Evolutionary conservation across 1,284 basidiomycete genomes (phyloP).

Genomic region (Ustilago vetiveriae): DNA sequence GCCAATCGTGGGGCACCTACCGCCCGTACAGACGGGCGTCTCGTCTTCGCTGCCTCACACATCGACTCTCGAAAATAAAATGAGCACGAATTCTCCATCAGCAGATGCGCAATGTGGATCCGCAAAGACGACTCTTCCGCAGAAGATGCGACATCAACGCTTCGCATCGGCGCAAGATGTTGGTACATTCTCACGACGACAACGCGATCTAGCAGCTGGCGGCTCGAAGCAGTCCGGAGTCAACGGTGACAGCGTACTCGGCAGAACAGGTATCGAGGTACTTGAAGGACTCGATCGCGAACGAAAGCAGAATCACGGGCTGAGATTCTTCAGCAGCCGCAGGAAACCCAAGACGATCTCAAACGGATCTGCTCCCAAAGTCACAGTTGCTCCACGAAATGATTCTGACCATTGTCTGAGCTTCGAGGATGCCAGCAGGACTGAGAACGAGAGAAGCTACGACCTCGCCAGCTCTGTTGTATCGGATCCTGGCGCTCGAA

Average conservation of each 20-base stretch:
- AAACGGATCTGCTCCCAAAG: background rate
- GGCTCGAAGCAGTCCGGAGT: background rate
- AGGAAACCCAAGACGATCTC: constrained; percentile 30
- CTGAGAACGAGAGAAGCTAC: background rate
- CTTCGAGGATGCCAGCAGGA: constrained; percentile 6
- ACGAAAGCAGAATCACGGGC: constrained; percentile 16
- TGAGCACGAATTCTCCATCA: constrained; percentile 5
- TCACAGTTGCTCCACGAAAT: background rate
- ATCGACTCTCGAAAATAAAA: constrained; percentile 9
- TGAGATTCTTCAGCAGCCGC: constrained; percentile 22
- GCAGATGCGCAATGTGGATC: background rate
- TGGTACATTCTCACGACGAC: constrained; percentile 8
- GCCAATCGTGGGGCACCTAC: background rate
- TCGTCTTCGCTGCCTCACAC: constrained; percentile 48
- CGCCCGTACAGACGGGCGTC: background rate
- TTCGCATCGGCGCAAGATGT: constrained; percentile 34
- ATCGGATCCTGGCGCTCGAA: constrained; percentile 31
- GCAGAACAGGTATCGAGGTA: constrained; percentile 54
- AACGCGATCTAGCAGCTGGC: background rate
- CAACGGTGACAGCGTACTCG: constrained; percentile 22
- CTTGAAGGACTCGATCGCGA: constrained; percentile 48
- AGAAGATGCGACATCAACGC: constrained; percentile 16
- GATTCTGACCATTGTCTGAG: background rate
- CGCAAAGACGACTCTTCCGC: background rate
- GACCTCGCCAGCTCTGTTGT: constrained; percentile 43